Conservation (phyloP, 176 grass and related monocot species). For the Eleusine indica region DNA sequence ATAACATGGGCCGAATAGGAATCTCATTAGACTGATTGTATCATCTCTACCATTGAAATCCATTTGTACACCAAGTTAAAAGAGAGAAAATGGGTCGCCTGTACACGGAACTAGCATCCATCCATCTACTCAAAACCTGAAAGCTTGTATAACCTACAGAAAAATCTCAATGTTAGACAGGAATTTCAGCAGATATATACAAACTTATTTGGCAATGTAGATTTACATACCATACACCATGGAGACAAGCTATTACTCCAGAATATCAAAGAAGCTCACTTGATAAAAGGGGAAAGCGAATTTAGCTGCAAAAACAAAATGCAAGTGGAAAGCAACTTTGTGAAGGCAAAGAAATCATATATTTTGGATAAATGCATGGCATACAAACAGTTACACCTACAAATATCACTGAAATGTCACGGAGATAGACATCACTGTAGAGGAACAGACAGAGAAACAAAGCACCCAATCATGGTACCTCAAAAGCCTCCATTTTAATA, state of each 20-base stretch:
- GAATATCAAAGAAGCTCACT: slow-evolving; percentile 39
- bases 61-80: slow-evolving; percentile 46
- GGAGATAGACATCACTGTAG: slow-evolving; percentile 5
- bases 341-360: slow-evolving; percentile 5
- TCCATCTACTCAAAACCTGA: slow-evolving; percentile 50
- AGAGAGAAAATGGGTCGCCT: slow-evolving; percentile 46
- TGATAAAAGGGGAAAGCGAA: slow-evolving; percentile 17
- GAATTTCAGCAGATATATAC: neutral
- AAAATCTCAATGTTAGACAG: slow-evolving; percentile 9
- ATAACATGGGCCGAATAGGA: slow-evolving; percentile 33
- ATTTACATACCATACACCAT: slow-evolving; percentile 27
- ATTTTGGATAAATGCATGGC: neutral
- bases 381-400: neutral
- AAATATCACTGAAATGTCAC: neutral
- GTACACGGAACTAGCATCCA: slow-evolving; percentile 58
- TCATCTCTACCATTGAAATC: slow-evolving; percentile 33
- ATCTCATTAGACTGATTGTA: slow-evolving; percentile 27
- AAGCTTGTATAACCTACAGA: slow-evolving; percentile 37
- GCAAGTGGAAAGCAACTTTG: neutral
- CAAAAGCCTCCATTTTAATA: neutral
- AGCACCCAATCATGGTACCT: neutral
- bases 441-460: neutral
- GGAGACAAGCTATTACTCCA: slow-evolving; percentile 10
- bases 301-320: slow-evolving; percentile 42
- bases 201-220: slow-evolving; percentile 10